phyloP scores from a whole-genome alignment of 805 yeast genomes.

The Barnettozyma siamensis region DNA sequence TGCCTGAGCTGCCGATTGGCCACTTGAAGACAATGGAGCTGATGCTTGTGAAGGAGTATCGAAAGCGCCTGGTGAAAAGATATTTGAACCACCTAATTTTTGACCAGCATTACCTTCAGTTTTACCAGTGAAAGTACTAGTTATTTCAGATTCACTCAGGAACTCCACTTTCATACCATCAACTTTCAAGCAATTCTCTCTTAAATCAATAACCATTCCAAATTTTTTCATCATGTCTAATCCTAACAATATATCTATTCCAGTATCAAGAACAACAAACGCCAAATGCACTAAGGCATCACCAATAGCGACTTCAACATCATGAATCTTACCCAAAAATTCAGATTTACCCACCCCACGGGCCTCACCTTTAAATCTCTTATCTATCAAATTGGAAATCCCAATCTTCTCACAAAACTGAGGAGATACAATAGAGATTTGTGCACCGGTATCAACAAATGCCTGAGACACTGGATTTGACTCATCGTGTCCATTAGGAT shows the following conservation, averaged over 20 bases:
- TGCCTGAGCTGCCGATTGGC: conserved; percentile 8
- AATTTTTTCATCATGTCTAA: conserved; percentile 88
- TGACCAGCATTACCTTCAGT: conserved; percentile 2
- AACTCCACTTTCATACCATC: conserved; percentile 69
- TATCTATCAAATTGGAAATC: conserved; percentile 68
- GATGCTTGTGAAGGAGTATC: conserved; percentile 6
- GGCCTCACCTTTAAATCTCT: conserved; percentile 74
- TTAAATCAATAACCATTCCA: conserved; percentile 75
- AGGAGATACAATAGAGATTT: conserved; percentile 77
- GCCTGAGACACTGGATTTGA: conserved; percentile 53
- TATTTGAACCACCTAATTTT: conserved; percentile 2
- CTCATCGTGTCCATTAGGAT: conserved; percentile 4
- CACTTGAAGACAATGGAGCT: conserved; percentile 2
- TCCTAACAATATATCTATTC: conserved; percentile 75
- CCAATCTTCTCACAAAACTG: conserved; percentile 69
- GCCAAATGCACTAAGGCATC: conserved; percentile 57
- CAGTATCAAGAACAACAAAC: conserved; percentile 66
- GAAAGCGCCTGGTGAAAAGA: conserved; percentile 10
- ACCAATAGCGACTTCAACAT: conserved; percentile 80
- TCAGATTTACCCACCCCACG: conserved; percentile 83
- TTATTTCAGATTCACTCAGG: conserved; percentile 65
- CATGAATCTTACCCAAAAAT: conserved; percentile 80
- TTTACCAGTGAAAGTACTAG: conserved; percentile 23
- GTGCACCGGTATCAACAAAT: conserved; percentile 96
- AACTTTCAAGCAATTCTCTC: conserved; percentile 55